Percentiles rank a stretch among this genome's conserved stretches.
phyloP scores from a whole-genome alignment of 257 asterid genomes.

The Leonotis leonurus region DNA sequence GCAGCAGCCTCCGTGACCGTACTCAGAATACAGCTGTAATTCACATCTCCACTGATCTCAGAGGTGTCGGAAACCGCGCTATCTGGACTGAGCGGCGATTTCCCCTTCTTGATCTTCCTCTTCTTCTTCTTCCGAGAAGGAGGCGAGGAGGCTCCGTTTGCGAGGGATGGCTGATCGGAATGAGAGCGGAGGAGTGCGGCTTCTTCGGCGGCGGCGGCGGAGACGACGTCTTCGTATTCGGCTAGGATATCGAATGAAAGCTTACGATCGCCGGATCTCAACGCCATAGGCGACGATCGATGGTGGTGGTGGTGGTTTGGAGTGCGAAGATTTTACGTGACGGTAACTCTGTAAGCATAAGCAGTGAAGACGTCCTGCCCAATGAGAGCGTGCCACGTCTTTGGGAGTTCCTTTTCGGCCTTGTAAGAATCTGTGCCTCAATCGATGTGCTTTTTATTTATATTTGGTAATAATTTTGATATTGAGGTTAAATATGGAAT shows the following conservation, averaged over 20 bases:
- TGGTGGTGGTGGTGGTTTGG: slow-evolving; percentile 10
- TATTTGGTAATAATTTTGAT: neutral
- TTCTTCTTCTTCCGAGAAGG: slow-evolving; percentile 34
- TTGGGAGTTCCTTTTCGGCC: no score
- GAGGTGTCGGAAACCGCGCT: slow-evolving; percentile 8
- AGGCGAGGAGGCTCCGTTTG: slow-evolving; percentile 16
- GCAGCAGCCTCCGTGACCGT: slow-evolving; percentile 33
- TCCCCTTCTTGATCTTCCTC: slow-evolving; percentile 33
- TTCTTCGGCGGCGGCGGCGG: slow-evolving; percentile 12
- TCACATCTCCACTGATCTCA: slow-evolving; percentile 27
- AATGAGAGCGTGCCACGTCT: slow-evolving; percentile 15
- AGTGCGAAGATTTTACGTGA: slow-evolving; percentile 1
- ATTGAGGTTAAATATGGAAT: neutral
- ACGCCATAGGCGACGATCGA: slow-evolving; percentile 34
- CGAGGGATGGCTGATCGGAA: slow-evolving; percentile 44
- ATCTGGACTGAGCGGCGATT: slow-evolving; percentile 20
- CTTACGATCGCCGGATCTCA: slow-evolving; percentile 50
- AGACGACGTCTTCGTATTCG: slow-evolving; percentile 29
- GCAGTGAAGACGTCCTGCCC: neutral
- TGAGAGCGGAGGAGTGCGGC: slow-evolving; percentile 30
- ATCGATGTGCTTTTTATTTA: neutral
- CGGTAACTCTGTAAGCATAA: slow-evolving; percentile 5
- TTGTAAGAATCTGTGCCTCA: no score
- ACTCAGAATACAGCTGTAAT: slow-evolving; percentile 31
- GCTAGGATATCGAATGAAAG: slow-evolving; percentile 59